Evolutionary conservation across 768 basidiomycete genomes (phyloP).

Genomic region (Boletus rubropictus): DNA sequence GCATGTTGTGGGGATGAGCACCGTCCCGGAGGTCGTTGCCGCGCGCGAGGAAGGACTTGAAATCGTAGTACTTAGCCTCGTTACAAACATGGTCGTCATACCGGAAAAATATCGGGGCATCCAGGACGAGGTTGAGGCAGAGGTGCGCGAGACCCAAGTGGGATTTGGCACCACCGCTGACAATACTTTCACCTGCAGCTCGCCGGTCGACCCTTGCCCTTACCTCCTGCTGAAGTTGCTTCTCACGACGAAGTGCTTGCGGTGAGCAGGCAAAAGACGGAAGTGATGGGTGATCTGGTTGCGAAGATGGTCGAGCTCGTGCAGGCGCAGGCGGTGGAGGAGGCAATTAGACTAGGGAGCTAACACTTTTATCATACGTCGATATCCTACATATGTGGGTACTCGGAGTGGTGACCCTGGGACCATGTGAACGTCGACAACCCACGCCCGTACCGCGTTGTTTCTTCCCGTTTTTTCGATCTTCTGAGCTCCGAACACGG

Average conservation of each 20-base stretch:
- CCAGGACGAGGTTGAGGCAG: constrained; percentile 68
- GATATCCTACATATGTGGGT: not conserved
- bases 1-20: constrained; percentile 94
- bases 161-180: not conserved
- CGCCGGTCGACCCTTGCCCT: constrained; percentile 46
- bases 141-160: constrained; percentile 40
- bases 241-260: constrained; percentile 77
- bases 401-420: not conserved
- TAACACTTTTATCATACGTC: constrained; percentile 7
- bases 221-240: constrained; percentile 42
- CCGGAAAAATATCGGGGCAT: constrained; percentile 62
- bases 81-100: constrained; percentile 81
- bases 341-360: constrained; percentile 2
- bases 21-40: constrained; percentile 82
- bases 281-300: constrained; percentile 67
- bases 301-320: constrained; percentile 51
- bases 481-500: constrained; percentile 18
- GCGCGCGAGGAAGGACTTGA: constrained; percentile 72
- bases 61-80: constrained; percentile 74
- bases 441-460: constrained; percentile 21
- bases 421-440: not conserved
- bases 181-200: constrained; percentile 38
- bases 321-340: constrained; percentile 14
- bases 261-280: constrained; percentile 60
- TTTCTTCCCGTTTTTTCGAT: not conserved